phyloP scores from a whole-genome alignment of 2,329 filamentous ascomycete species.

The Coniella vitis region DNA sequence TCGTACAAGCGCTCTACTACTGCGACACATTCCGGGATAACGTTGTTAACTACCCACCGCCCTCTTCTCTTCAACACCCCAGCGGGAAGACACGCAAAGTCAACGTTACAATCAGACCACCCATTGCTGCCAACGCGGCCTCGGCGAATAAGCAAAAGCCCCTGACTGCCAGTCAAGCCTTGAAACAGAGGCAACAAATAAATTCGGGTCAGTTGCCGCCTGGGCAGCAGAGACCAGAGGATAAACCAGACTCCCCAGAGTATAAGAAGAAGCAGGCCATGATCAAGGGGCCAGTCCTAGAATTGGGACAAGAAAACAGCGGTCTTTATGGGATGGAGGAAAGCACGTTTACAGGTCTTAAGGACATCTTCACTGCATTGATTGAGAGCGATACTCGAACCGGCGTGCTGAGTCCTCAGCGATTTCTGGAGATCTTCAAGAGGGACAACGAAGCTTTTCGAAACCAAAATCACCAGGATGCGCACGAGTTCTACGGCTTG shows the following conservation, averaged over 20 bases:
- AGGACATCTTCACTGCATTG: constrained; percentile 91
- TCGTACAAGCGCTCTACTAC: constrained; percentile 94
- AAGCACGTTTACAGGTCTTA: constrained; percentile 86
- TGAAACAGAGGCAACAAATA: constrained; percentile 49
- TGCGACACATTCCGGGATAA: constrained; percentile 89
- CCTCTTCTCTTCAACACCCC: constrained; percentile 62
- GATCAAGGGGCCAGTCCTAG: constrained; percentile 37
- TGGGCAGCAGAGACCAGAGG: constrained; percentile 63
- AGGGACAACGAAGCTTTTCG: constrained; percentile 96
- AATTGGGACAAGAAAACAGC: constrained; percentile 75
- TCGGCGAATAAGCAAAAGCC: constrained; percentile 42
- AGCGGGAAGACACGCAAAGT: constrained; percentile 51
- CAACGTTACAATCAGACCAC: constrained; percentile 54
- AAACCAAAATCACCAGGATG: constrained; percentile 95
- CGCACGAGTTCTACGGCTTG: constrained; percentile 92
- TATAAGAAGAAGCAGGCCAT: constrained; percentile 97
- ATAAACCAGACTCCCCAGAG: constrained; percentile 90
- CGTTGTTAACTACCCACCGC: constrained; percentile 81
- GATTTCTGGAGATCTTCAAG: constrained; percentile 89
- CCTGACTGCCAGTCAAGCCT: constrained; percentile 47
- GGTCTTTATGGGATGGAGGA: constrained; percentile 86
- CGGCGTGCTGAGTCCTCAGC: constrained; percentile 84
- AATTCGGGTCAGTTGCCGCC: constrained; percentile 48
- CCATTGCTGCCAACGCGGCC: constrained; percentile 42
- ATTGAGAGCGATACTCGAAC: constrained; percentile 75